Conservation (phyloP, 164 flowering plant genomes). For the Saururus chinensis region DNA sequence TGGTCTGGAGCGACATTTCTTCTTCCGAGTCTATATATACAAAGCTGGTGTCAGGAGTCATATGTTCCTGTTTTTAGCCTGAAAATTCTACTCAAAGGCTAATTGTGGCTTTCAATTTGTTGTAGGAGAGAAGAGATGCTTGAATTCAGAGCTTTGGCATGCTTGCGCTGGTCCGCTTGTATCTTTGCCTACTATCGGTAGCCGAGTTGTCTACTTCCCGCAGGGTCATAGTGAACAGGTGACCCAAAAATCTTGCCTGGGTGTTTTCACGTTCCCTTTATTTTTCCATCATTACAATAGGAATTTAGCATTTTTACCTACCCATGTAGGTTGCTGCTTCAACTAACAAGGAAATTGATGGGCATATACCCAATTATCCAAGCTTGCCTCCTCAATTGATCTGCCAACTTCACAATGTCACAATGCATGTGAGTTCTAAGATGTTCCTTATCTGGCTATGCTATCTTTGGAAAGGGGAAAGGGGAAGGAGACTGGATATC, state of each 20-base stretch:
- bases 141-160: constrained; percentile 95
- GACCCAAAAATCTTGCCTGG: neutral
- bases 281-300: neutral
- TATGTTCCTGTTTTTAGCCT: neutral
- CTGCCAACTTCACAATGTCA: constrained; percentile 79
- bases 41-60: neutral
- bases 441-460: neutral
- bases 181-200: constrained; percentile 65
- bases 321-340: constrained; percentile 59
- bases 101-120: neutral
- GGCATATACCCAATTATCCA: constrained; percentile 80
- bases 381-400: constrained; percentile 76
- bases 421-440: constrained; percentile 68
- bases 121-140: constrained; percentile 64
- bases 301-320: neutral
- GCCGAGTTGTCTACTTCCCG: constrained; percentile 77
- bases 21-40: neutral
- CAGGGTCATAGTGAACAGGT: constrained; percentile 97
- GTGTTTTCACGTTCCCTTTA: neutral
- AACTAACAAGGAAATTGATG: constrained; percentile 74
- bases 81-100: neutral
- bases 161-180: constrained; percentile 94
- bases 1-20: neutral
- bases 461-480: constrained; percentile 1
- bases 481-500: neutral